Conservation (phyloP, 1,284 basidiomycete genomes). For the Tilletia caries region DNA sequence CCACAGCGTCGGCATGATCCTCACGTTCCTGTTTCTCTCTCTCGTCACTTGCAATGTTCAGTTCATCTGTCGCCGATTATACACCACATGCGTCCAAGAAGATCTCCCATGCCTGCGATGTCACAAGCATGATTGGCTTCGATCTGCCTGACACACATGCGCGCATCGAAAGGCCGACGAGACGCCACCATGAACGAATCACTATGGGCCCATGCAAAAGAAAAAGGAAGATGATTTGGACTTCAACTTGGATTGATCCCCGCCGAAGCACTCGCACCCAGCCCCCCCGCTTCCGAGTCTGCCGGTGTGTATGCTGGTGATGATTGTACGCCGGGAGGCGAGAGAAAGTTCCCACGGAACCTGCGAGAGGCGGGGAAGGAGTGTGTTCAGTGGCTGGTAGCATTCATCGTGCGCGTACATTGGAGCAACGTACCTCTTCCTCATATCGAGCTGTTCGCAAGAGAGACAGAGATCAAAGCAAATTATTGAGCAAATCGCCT, state of each 20-base stretch:
- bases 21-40: background rate
- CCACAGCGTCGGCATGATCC: background rate
- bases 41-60: background rate
- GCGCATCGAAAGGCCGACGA: too few relatives aligned
- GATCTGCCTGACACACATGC: too few relatives aligned
- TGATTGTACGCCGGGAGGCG: background rate
- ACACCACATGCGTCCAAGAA: too few relatives aligned
- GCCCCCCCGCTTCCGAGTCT: background rate
- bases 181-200: too few relatives aligned
- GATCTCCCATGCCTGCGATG: too few relatives aligned
- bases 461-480: too few relatives aligned
- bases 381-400: background rate
- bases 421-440: background rate
- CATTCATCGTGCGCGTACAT: background rate
- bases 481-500: too few relatives aligned
- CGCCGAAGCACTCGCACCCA: background rate
- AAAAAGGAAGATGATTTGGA: too few relatives aligned
- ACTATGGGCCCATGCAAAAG: too few relatives aligned
- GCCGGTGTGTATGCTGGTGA: conserved; percentile 10
- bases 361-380: background rate
- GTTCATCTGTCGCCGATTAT: too few relatives aligned
- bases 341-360: conserved; percentile 7
- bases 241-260: conserved; percentile 11
- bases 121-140: too few relatives aligned
- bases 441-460: conserved; percentile 7